Evolutionary conservation across 768 basidiomycete species (phyloP).

Genomic region (Leccinum subtestaceum): DNA sequence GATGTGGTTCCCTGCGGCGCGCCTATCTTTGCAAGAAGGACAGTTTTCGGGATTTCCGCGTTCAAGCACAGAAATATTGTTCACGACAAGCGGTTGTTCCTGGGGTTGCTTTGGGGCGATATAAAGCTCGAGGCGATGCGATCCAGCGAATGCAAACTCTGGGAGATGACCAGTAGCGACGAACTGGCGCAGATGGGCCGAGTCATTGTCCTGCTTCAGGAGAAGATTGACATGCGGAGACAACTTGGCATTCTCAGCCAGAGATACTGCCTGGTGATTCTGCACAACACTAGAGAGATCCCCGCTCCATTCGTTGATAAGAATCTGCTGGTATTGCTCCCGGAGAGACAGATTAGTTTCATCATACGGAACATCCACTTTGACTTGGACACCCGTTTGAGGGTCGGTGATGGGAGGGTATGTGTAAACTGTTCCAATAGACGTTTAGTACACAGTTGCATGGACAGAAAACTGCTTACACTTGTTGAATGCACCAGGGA

Average conservation of each 20-base stretch:
- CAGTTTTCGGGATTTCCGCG: slow-evolving; percentile 11
- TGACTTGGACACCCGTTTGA: slow-evolving; percentile 1
- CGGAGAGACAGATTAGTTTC: not conserved
- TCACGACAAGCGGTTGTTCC: not conserved
- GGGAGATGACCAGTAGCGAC: slow-evolving; percentile 5
- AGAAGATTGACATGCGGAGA: slow-evolving; percentile 3
- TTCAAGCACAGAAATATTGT: slow-evolving; percentile 14
- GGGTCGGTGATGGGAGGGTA: slow-evolving; percentile 19
- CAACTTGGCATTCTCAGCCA: not conserved
- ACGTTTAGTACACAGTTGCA: not conserved
- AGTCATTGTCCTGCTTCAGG: not conserved
- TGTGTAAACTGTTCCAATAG: slow-evolving; percentile 15
- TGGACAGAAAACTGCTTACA: not conserved
- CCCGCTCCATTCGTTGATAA: slow-evolving; percentile 3
- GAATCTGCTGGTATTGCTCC: slow-evolving; percentile 4
- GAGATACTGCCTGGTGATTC: not conserved
- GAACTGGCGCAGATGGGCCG: slow-evolving; percentile 7
- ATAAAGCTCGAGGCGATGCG: slow-evolving; percentile 21
- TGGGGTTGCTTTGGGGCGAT: slow-evolving; percentile 2
- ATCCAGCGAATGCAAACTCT: slow-evolving; percentile 20
- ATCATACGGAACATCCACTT: slow-evolving; percentile 18
- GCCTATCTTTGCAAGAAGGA: slow-evolving; percentile 12
- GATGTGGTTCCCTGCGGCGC: slow-evolving; percentile 8
- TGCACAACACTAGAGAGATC: not conserved
- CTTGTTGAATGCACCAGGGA: not conserved